Base-by-base conservation (phyloP, 2,329 filamentous ascomycete genomes). In the Botrytis elliptica region DNA sequence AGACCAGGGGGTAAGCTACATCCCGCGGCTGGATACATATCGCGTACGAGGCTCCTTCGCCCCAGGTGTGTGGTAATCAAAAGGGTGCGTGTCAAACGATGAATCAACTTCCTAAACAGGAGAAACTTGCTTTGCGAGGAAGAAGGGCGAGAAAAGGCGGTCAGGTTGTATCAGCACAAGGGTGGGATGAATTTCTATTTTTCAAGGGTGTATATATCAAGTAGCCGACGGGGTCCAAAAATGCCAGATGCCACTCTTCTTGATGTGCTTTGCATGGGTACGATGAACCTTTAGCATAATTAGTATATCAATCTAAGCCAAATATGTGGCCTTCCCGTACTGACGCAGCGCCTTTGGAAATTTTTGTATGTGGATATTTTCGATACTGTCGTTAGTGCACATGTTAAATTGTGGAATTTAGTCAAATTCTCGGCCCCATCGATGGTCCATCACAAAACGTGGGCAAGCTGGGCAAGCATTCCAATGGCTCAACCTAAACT, bases 11-110 rank as follows among this genome's bases (percentile, higher is more conserved):
- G 66, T 49, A 29, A 49, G 66, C 64, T 60, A 72, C 63, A 72
- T 68, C 70, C 70, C 52, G 71, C 71, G 71, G 71, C 71, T 69
- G 52, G 71, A 52, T 69, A 69, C 71, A 67, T 72, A 40, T 68
- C 70, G 70, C 70, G 70, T 67, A 72, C 70, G 62, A 72, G 70
- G 70, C 71, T 72, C 63, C 63, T 72, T 68, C 63, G 22, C 57
- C 33, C 40, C n/a, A 59, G 75, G 77, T 75, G 78, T 77, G 78
- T 36, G 74, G 73, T 66, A 75, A 79, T 79, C 75, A 79, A 77
- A 73, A 52, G 38, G 63, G 64, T 67, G 60, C 74, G 74, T 74
- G 71, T 74, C 74, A 74, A 72, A 18, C 14, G 70, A 72, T 68
- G 22, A 72, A 72, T 60, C 33, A 69, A 59, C 64, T 72, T 72